Percentiles rank a stretch among this genome's conserved stretches.
phyloP scores from a whole-genome alignment of 108 stramenopile genomes.

The Nitzschia sp. region DNA sequence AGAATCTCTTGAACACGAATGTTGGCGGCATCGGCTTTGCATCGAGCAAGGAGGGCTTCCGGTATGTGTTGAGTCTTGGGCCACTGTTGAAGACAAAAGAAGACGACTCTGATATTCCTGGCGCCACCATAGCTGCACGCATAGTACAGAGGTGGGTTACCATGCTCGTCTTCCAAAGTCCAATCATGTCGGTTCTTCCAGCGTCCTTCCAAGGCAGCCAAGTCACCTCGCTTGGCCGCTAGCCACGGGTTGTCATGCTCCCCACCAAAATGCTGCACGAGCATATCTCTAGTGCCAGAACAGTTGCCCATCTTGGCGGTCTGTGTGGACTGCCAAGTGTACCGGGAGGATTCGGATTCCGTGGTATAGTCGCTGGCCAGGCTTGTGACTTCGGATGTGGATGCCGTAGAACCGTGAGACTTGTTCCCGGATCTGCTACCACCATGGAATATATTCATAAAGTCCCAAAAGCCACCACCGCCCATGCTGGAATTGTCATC shows the following conservation, averaged over 20 bases:
- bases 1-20: constrained; percentile 4
- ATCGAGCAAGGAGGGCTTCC: neutral
- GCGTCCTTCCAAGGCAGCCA: constrained; percentile 16
- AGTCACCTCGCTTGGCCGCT: constrained; percentile 23
- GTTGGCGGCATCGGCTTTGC: constrained; percentile 22
- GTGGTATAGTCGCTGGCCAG: neutral
- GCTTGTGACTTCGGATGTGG: constrained; percentile 3
- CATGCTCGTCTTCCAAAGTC: constrained; percentile 22
- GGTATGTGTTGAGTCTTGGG: constrained; percentile 3
- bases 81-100: constrained; percentile 17
- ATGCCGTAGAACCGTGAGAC: constrained; percentile 2
- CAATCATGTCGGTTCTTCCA: constrained; percentile 24
- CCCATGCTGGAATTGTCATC: too few species aligned
- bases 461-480: neutral
- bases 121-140: constrained; percentile 27
- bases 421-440: too few species aligned
- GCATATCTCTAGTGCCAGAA: neutral
- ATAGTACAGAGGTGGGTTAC: constrained; percentile 25
- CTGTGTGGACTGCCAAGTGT: constrained; percentile 5
- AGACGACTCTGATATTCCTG: constrained; percentile 13
- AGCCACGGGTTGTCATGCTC: constrained; percentile 27
- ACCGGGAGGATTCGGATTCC: constrained; percentile 1
- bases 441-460: neutral
- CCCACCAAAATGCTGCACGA: constrained; percentile 14
- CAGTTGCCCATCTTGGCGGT: constrained; percentile 12